Evolutionary conservation across 2,329 filamentous ascomycete species (phyloP), one percentile per base, ranked within the genome.

Genomic region (Lachnellula occidentalis): DNA sequence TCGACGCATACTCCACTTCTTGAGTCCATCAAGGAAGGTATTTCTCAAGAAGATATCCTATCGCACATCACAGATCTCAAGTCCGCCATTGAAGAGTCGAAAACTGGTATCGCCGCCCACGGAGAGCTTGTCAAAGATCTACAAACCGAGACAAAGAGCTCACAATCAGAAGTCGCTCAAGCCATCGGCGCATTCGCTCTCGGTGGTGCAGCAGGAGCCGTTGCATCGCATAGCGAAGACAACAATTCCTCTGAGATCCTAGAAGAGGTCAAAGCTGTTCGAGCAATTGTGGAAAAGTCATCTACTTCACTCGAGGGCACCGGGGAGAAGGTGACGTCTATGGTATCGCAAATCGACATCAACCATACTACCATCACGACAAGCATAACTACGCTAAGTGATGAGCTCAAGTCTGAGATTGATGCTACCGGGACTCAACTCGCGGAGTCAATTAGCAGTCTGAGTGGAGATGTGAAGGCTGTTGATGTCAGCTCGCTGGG

Each of bases 311-410:
- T 61, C 7, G 45, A 59, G 11, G 36, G 43, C 0, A 59, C 55
- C 8, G 57, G 59, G 17, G 58, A 61, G 12, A 52, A 49, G 4
- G 36, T 63, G 2, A 51, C 47, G 2, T 55, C 53, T 5, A 56
- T 64, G 9, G 46, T 42, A 15, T 48, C 54, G 12, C 63, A 66
- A 46, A 55, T 66, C 5, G 64, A 64, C 7, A 61, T 63, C 34
- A 64, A 64, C 37, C 58, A 64, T 27, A 64, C 59, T 2, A 64
- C 63, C 1, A 49, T 61, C n/a, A 66, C 58, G 5, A 63, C 61
- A 3, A 61, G 53, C 22, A 56, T 66, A n/a, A 56, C 52, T 3
- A 58, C 61, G n/a, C 45, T 66, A 4, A 58, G 54, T 21, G 62
- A 63, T 37, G 61, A 63, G 31, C 31, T 66, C 9, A 66, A 62